These are phyloP conservation scores for Claviceps cyperi DNA, from an alignment of 2,329 filamentous ascomycete species.

Conservation along the genomic window DNA sequence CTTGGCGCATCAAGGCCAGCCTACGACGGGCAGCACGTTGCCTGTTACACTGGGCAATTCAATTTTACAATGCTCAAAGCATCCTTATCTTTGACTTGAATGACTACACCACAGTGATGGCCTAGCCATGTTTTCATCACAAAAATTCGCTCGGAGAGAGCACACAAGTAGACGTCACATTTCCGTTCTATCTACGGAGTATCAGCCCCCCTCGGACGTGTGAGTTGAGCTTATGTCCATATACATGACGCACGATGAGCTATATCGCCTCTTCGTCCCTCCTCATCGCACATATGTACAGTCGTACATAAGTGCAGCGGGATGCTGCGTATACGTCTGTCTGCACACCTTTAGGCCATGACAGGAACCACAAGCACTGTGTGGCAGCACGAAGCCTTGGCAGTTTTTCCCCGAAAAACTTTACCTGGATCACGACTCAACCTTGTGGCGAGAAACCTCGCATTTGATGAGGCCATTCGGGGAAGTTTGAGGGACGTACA, in stretches of 20 bases:
- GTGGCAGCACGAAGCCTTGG: neutral
- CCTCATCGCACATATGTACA: neutral
- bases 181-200: too few relatives aligned
- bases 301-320: neutral
- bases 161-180: neutral
- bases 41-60: neutral
- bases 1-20: neutral
- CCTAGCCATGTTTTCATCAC: neutral
- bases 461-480: constrained; percentile 95
- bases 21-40: neutral
- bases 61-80: neutral
- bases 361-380: neutral
- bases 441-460: constrained; percentile 52
- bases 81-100: neutral
- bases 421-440: neutral
- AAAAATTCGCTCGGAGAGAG: neutral
- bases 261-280: neutral
- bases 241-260: neutral
- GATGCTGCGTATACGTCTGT: neutral
- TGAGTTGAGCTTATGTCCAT: too few relatives aligned
- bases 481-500: constrained; percentile 82
- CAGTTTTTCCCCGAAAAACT: neutral
- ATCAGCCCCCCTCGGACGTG: too few relatives aligned
- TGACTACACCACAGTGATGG: neutral
- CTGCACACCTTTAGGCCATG: neutral